Percentiles rank a stretch among this genome's conserved stretches.
phyloP scores from a whole-genome alignment of 331 rosid species.

The Malus hybrid region DNA sequence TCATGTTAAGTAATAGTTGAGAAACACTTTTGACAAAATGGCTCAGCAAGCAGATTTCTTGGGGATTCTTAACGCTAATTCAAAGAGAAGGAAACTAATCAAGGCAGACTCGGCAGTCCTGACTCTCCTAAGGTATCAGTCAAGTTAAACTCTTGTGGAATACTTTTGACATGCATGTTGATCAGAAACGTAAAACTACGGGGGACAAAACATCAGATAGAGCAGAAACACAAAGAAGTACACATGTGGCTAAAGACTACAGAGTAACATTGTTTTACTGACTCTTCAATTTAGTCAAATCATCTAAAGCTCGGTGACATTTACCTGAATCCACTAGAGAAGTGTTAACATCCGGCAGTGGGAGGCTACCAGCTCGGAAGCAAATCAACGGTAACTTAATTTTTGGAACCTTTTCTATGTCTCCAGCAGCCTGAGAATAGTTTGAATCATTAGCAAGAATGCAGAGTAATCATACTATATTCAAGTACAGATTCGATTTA shows the following conservation, averaged over 20 bases:
- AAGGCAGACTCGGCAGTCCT: not conserved
- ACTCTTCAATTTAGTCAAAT: slow-evolving; percentile 9
- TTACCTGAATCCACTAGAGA: slow-evolving; percentile 53
- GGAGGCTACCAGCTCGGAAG: slow-evolving; percentile 89
- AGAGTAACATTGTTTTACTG: not conserved
- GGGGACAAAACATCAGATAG: not conserved
- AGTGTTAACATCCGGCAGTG: slow-evolving; percentile 70
- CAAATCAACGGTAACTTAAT: slow-evolving; percentile 63
- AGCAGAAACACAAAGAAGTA: not conserved
- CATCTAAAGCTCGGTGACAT: not conserved
- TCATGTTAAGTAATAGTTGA: not conserved
- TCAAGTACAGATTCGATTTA: not conserved
- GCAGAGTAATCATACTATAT: slow-evolving; percentile 9
- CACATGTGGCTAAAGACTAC: not conserved
- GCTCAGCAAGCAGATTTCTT: not conserved
- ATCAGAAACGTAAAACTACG: not conserved
- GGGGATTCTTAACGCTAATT: not conserved
- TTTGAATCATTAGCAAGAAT: slow-evolving; percentile 13
- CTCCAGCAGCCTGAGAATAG: slow-evolving; percentile 51
- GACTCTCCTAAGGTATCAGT: not conserved
- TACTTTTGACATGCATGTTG: not conserved
- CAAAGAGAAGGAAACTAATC: not conserved
- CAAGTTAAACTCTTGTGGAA: not conserved
- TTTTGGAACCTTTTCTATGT: slow-evolving; percentile 42
- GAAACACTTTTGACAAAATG: not conserved